Evolutionary conservation across 1,284 basidiomycete genomes (phyloP).

Genomic region (Fomitopsis pinicola): DNA sequence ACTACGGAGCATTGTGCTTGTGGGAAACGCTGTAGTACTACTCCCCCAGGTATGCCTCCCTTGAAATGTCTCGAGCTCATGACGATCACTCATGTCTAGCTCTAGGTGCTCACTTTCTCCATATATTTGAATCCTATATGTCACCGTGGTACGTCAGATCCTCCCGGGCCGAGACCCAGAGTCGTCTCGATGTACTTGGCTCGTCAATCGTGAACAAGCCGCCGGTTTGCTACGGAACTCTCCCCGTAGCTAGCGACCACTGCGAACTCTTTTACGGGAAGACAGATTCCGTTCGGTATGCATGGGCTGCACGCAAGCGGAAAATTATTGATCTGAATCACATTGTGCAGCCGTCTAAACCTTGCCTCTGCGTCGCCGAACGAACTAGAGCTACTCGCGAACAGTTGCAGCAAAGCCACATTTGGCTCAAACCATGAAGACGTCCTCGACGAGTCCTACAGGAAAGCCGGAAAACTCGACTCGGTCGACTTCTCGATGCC

Average conservation of each 20-base stretch:
- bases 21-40: too few species aligned
- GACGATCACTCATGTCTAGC: too few species aligned
- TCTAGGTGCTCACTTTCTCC: too few species aligned
- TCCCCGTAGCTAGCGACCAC: not conserved
- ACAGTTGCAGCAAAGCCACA: conserved; percentile 17
- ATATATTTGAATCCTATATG: too few species aligned
- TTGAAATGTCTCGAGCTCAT: too few species aligned
- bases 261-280: not conserved
- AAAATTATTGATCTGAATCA: too few species aligned
- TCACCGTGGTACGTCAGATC: too few species aligned
- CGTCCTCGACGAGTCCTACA: conserved; percentile 22
- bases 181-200: not conserved
- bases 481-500: conserved; percentile 18
- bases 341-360: not conserved
- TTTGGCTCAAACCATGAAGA: conserved; percentile 17
- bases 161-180: not conserved
- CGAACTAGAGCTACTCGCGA: conserved; percentile 13
- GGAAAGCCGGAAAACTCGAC: conserved; percentile 25
- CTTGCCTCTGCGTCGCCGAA: conserved; percentile 2
- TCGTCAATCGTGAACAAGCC: not conserved
- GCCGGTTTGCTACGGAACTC: not conserved
- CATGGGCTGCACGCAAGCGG: too few species aligned
- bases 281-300: not conserved
- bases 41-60: too few species aligned
- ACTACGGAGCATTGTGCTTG: too few species aligned